phyloP scores from a whole-genome alignment of 2,329 filamentous ascomycete genomes.

The Pseudogymnoascus sp. region DNA sequence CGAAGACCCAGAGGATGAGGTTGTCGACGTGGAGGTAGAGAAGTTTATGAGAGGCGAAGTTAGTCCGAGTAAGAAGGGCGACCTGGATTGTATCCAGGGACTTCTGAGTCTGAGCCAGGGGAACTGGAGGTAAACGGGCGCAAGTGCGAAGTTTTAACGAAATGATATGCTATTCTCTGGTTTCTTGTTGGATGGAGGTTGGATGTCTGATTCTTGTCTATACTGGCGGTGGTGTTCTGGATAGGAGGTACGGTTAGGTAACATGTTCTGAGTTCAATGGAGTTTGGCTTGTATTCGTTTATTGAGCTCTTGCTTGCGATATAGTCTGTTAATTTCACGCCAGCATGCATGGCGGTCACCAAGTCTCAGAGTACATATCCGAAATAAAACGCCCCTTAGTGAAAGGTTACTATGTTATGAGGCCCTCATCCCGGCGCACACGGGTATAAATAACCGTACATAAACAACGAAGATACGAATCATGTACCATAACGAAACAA shows the following conservation, averaged over 20 bases:
- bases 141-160: not conserved
- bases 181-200: constrained; percentile 1
- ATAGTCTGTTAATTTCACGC: not conserved
- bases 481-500: not conserved
- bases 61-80: constrained; percentile 65
- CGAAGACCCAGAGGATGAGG: constrained; percentile 38
- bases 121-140: constrained; percentile 58
- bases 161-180: not conserved
- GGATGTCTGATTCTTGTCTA: not conserved
- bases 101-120: constrained; percentile 82
- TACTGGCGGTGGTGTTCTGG: constrained; percentile 7
- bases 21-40: constrained; percentile 55
- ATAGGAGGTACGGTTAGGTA: not conserved
- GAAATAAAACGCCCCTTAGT: not conserved
- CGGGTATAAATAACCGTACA: constrained; percentile 9
- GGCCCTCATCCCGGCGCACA: not conserved
- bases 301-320: not conserved
- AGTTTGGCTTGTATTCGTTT: not conserved
- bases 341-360: not conserved
- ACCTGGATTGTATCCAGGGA: constrained; percentile 85
- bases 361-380: not conserved
- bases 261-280: constrained; percentile 4
- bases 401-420: constrained; percentile 8
- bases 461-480: constrained; percentile 2
- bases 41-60: constrained; percentile 63